Conservation (phyloP, 306 rosid genomes). For the Ochetophila trinervis region DNA sequence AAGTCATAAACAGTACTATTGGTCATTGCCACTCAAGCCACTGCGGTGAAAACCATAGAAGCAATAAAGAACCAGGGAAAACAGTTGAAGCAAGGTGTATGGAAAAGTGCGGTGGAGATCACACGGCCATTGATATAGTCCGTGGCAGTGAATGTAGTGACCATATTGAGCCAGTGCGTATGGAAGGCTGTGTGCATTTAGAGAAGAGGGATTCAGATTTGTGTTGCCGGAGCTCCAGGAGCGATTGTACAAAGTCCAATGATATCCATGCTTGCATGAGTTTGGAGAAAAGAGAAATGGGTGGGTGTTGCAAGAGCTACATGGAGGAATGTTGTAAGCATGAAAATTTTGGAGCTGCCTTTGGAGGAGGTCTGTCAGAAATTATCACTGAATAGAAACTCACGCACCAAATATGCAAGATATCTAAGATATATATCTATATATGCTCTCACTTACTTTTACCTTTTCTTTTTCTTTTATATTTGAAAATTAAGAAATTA, state of each 20-base stretch:
- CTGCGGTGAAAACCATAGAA: conserved; percentile 24
- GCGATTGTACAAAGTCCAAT: conserved; percentile 16
- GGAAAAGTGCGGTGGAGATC: conserved; percentile 20
- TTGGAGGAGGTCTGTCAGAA: conserved; percentile 58
- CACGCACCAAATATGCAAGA: conserved; percentile 15
- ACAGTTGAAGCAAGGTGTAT: conserved; percentile 12
- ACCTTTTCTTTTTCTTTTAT: neutral
- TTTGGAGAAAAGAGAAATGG: conserved; percentile 50
- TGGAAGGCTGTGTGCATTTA: conserved; percentile 3
- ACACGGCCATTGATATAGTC: conserved; percentile 33
- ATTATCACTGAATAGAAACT: conserved; percentile 49
- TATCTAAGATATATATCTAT: no score
- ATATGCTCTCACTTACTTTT: no score
- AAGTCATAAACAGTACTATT: neutral
- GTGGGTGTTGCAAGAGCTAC: conserved; percentile 83
- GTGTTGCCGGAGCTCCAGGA: conserved; percentile 32
- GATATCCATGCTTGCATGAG: conserved; percentile 42
- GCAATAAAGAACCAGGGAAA: conserved; percentile 7
- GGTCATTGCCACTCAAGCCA: conserved; percentile 36
- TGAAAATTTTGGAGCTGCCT: conserved; percentile 41
- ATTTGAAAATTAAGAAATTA: conserved; percentile 9
- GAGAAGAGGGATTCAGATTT: conserved; percentile 19
- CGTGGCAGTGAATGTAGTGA: neutral
- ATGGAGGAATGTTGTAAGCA: conserved; percentile 73
- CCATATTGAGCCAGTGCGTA: conserved; percentile 14